phyloP scores from a whole-genome alignment of 2,329 filamentous ascomycete genomes.

The Fusarium sp. region DNA sequence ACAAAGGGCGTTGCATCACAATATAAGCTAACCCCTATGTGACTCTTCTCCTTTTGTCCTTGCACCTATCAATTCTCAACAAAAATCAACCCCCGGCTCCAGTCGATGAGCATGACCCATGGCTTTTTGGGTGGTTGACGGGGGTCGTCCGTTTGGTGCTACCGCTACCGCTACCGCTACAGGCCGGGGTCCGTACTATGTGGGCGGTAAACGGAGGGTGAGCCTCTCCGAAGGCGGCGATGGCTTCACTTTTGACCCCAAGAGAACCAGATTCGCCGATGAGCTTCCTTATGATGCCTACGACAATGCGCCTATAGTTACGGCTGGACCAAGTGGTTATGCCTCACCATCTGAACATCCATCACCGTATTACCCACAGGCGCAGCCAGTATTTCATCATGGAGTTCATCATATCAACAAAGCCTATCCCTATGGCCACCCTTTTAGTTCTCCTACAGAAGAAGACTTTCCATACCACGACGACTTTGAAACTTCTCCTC shows the following conservation, averaged over 20 bases:
- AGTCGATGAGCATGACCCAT: slow-evolving; percentile 56
- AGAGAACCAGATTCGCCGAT: slow-evolving; percentile 44
- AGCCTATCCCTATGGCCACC: slow-evolving; percentile 18
- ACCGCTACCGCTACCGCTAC: slow-evolving; percentile 38
- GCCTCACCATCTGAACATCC: slow-evolving; percentile 4
- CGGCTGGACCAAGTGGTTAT: slow-evolving; percentile 27
- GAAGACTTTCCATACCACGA: slow-evolving; percentile 30
- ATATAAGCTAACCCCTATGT: slow-evolving; percentile 25
- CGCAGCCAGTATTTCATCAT: slow-evolving; percentile 10
- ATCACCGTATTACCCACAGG: slow-evolving; percentile 15
- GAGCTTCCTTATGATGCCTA: slow-evolving; percentile 36
- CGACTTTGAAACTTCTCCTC: slow-evolving; percentile 30
- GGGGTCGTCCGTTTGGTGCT: slow-evolving; percentile 50
- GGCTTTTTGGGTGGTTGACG: slow-evolving; percentile 58
- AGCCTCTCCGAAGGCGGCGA: slow-evolving; percentile 55
- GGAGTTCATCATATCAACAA: slow-evolving; percentile 27
- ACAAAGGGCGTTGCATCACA: background rate
- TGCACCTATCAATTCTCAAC: slow-evolving; percentile 35
- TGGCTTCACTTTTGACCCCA: slow-evolving; percentile 44
- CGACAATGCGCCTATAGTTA: slow-evolving; percentile 17
- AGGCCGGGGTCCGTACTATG: slow-evolving; percentile 49
- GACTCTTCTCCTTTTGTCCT: slow-evolving; percentile 17
- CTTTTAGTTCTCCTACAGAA: slow-evolving; percentile 21
- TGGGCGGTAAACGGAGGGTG: slow-evolving; percentile 58
- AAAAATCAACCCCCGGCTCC: slow-evolving; percentile 32